Conservation (phyloP, 768 basidiomycete genomes). For the Leccinum uliginosum region DNA sequence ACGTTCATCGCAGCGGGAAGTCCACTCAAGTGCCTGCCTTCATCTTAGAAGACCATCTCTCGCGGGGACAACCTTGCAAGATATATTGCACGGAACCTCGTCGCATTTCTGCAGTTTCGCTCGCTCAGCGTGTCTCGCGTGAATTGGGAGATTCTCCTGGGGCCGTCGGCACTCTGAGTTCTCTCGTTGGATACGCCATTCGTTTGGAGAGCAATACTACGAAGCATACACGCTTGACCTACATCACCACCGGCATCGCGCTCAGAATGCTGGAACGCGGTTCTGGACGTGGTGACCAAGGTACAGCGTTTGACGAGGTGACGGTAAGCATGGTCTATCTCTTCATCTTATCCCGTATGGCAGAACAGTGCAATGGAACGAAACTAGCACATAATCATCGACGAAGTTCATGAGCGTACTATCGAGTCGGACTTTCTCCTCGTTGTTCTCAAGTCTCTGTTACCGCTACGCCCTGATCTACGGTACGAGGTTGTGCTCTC, state of each 20-base stretch:
- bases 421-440: slow-evolving; percentile 98
- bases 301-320: slow-evolving; percentile 88
- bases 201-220: slow-evolving; percentile 85
- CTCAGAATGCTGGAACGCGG: slow-evolving; percentile 94
- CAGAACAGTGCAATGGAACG: not conserved
- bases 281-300: slow-evolving; percentile 60
- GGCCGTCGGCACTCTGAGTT: slow-evolving; percentile 68
- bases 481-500: slow-evolving; percentile 48
- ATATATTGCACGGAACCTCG: slow-evolving; percentile 95
- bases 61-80: slow-evolving; percentile 77
- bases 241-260: slow-evolving; percentile 93
- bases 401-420: slow-evolving; percentile 96
- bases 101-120: slow-evolving; percentile 91
- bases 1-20: slow-evolving; percentile 64
- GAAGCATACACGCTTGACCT: slow-evolving; percentile 72
- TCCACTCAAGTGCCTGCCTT: slow-evolving; percentile 95
- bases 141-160: slow-evolving; percentile 87
- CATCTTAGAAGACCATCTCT: slow-evolving; percentile 86
- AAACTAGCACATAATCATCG: slow-evolving; percentile 84
- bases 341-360: not conserved
- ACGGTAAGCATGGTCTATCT: slow-evolving; percentile 54
- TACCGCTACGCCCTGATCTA: slow-evolving; percentile 74
- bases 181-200: slow-evolving; percentile 92
- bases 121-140: slow-evolving; percentile 88
- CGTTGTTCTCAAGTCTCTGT: slow-evolving; percentile 83